A percentile compares a stretch with the other conserved stretches of the same genome.
Evolutionary conservation across 2,329 filamentous ascomycete species (phyloP).

Genomic region (Penicillium expansum): DNA sequence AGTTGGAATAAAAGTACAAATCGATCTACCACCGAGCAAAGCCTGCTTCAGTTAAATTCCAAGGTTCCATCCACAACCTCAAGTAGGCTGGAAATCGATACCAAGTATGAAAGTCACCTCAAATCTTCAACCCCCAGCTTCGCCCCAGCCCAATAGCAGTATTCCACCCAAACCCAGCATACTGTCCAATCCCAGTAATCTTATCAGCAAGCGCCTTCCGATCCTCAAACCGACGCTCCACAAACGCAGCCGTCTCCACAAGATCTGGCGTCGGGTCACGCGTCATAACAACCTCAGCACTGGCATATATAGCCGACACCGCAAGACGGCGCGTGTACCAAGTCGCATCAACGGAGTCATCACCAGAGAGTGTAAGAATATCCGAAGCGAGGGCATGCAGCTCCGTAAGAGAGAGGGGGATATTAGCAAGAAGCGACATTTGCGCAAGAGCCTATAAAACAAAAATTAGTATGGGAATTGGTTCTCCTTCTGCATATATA

Average conservation of each 20-base stretch:
- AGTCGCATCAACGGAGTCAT: constrained; percentile 73
- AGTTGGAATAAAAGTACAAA: constrained; percentile 4
- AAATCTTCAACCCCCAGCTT: constrained; percentile 84
- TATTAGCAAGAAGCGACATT: constrained; percentile 80
- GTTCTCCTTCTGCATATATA: constrained; percentile 1
- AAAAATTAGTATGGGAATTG: constrained; percentile 3
- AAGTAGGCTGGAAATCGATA: neutral
- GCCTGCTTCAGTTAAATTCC: neutral
- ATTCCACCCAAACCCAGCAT: constrained; percentile 76
- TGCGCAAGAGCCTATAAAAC: constrained; percentile 70
- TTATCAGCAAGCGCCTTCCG: constrained; percentile 60
- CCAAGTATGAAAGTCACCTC: constrained; percentile 22
- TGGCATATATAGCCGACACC: constrained; percentile 67
- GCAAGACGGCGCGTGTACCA: constrained; percentile 79
- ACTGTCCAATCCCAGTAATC: constrained; percentile 66
- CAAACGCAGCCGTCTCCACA: constrained; percentile 72
- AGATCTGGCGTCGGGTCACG: constrained; percentile 75
- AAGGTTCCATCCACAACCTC: neutral
- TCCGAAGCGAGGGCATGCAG: constrained; percentile 83
- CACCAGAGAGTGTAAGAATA: constrained; percentile 83
- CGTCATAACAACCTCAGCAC: constrained; percentile 89
- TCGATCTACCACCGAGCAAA: neutral
- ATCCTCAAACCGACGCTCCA: constrained; percentile 73
- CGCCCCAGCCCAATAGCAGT: constrained; percentile 77
- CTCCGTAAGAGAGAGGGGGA: constrained; percentile 73